Percentiles rank a stretch among this genome's conserved stretches.
These are phyloP conservation scores for Colletotrichum sp. DNA, from an alignment of 2,329 filamentous ascomycete genomes.

Conservation along the genomic window DNA sequence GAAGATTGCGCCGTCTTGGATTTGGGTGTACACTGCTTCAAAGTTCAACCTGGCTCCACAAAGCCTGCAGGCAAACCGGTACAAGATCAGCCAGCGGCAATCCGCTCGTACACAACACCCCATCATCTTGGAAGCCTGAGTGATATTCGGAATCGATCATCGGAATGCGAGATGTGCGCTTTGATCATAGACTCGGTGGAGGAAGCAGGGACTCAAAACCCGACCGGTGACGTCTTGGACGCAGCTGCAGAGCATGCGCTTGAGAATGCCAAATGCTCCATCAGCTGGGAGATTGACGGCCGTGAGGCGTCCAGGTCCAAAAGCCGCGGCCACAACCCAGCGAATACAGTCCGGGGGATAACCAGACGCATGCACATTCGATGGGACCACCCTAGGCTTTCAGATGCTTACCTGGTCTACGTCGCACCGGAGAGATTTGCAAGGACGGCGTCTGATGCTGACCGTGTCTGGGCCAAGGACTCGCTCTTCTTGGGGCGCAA, in stretches of 20 bases:
- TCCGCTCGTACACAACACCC: neutral
- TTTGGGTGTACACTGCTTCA: neutral
- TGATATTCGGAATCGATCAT: neutral
- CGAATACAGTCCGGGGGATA: neutral
- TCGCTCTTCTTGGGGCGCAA: neutral
- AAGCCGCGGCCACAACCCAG: neutral
- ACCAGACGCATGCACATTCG: conserved; percentile 1
- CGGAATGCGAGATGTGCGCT: neutral
- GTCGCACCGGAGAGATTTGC: neutral
- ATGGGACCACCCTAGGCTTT: neutral
- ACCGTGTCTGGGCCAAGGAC: conserved; percentile 1
- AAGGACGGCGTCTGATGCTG: neutral
- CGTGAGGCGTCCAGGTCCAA: neutral
- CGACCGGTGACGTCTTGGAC: neutral
- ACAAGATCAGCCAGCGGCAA: neutral
- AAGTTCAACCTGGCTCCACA: neutral
- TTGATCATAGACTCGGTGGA: neutral
- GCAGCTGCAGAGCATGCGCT: neutral
- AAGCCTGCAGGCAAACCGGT: neutral
- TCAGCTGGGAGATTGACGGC: conserved; percentile 9
- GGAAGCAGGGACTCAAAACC: neutral
- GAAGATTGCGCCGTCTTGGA: neutral
- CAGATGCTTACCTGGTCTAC: neutral
- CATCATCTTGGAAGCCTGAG: neutral
- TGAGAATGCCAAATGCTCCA: neutral